A percentile compares a stretch with the other conserved stretches of the same genome.
Evolutionary conservation across 2,329 filamentous ascomycete species (phyloP).

Genomic region (Alternaria sp.): DNA sequence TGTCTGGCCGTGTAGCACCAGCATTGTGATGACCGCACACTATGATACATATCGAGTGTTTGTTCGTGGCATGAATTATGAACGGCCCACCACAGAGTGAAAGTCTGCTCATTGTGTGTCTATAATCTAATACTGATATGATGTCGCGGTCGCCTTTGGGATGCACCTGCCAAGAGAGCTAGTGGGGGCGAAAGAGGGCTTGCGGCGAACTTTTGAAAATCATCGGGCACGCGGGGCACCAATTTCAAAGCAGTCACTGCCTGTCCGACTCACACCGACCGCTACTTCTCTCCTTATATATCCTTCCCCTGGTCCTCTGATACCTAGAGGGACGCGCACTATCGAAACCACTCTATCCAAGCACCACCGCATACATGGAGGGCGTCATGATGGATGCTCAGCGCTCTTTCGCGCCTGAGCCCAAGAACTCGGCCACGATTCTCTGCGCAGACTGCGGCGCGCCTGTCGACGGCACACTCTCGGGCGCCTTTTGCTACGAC

Average conservation of each 20-base stretch:
- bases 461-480: slow-evolving; percentile 86
- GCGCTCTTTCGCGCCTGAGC: slow-evolving; percentile 48
- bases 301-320: neutral
- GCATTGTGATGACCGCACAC: neutral
- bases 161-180: neutral
- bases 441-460: slow-evolving; percentile 98
- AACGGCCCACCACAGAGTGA: neutral
- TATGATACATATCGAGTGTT: too few species aligned
- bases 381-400: slow-evolving; percentile 52
- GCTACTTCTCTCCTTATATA: slow-evolving; percentile 2
- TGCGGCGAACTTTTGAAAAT: slow-evolving; percentile 29
- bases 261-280: slow-evolving; percentile 21
- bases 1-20: neutral
- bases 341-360: neutral
- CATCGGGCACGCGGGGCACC: slow-evolving; percentile 21
- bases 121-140: too few species aligned
- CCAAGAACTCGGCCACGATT: slow-evolving; percentile 67
- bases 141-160: too few species aligned
- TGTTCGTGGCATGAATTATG: neutral
- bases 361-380: slow-evolving; percentile 12
- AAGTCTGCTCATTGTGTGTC: neutral
- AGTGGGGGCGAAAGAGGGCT: slow-evolving; percentile 3
- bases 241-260: slow-evolving; percentile 39
- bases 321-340: neutral
- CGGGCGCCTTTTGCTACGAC: slow-evolving; percentile 91